Evolutionary conservation across 2,329 filamentous ascomycete species (phyloP), one percentile per base, ranked within the genome.

Genomic region (Parafenestella ontariensis): DNA sequence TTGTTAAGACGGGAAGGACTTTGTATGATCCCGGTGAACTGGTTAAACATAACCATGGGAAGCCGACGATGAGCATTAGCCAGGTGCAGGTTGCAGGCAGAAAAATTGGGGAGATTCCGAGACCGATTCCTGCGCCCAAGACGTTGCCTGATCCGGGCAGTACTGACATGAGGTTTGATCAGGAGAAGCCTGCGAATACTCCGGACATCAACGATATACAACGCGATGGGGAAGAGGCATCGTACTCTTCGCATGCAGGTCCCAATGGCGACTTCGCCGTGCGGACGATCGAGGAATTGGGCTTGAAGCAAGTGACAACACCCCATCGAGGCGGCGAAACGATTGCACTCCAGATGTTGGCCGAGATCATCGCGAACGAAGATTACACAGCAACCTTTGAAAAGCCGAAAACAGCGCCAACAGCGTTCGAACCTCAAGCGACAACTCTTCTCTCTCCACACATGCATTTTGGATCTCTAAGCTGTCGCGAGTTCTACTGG

Each of bases 351-450:
- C 70, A 81, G 57, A 77, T 78, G 26, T 81, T 93, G 1, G 78
- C 83, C 8, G 75, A 81, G 3, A 84, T 90, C 28, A 81, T 90
- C 54, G 76, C 80, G 2, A 78, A 92, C 57, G 81, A 85, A 54
- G 80, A 85, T 48, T 92, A 91, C 69, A 87, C 86, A 0, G 88
- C 87, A 1, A 91, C 86, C 0, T 93, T 93, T 65, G 83, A 87
- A 67, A 93, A 93, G 71, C 89, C 90, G 1, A 86, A 87, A 52
- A 91, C 89, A 0, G 90, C 87, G 31, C 90, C 90, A 0, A 89
- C 90, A 2, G 87, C 85, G 2, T 91, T 92, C 62, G 82, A 86
- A 33, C 89, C 89, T 0, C 88, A 89, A 68, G 84, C 88, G 0
- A 92, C 90, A 0, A 92, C 89, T 0, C 79, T 92, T 1, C 81